phyloP scores from a whole-genome alignment of 179 eudicot genomes.

The Camellia oleifera region DNA sequence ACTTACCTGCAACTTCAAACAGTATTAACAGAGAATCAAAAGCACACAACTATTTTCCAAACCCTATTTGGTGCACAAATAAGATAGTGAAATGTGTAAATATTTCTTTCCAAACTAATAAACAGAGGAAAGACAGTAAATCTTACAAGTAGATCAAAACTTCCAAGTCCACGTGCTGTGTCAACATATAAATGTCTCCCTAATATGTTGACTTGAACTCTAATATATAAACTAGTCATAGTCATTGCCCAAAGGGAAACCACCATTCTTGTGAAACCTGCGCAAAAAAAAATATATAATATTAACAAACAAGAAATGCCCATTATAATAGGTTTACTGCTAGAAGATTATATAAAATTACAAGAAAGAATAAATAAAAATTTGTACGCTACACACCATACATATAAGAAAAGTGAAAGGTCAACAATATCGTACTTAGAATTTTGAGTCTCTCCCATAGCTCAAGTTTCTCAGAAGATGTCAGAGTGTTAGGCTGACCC shows the following conservation, averaged over 20 bases:
- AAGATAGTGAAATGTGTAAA: neutral
- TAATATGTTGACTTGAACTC: conserved; percentile 92
- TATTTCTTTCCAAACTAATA: neutral
- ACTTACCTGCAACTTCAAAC: too few species aligned
- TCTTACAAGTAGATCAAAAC: conserved; percentile 64
- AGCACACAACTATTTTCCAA: neutral
- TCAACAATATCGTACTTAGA: conserved; percentile 57
- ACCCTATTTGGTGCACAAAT: neutral
- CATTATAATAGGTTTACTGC: neutral
- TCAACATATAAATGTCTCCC: conserved; percentile 93
- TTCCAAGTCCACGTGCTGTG: conserved; percentile 70
- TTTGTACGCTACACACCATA: neutral
- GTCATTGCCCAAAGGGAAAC: conserved; percentile 81
- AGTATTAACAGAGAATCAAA: neutral
- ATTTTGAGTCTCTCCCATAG: conserved; percentile 89
- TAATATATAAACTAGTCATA: conserved; percentile 70
- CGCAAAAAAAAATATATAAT: neutral
- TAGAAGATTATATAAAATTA: neutral
- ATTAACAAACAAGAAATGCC: neutral
- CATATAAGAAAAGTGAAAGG: neutral
- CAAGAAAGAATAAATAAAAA: neutral
- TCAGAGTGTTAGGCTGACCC: conserved; percentile 59
- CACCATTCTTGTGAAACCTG: conserved; percentile 90
- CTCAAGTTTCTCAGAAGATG: conserved; percentile 74
- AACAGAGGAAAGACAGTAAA: conserved; percentile 9